Evolutionary conservation across 352 stramenopile genomes (phyloP).

Genomic region (Phytophthora capsici): DNA sequence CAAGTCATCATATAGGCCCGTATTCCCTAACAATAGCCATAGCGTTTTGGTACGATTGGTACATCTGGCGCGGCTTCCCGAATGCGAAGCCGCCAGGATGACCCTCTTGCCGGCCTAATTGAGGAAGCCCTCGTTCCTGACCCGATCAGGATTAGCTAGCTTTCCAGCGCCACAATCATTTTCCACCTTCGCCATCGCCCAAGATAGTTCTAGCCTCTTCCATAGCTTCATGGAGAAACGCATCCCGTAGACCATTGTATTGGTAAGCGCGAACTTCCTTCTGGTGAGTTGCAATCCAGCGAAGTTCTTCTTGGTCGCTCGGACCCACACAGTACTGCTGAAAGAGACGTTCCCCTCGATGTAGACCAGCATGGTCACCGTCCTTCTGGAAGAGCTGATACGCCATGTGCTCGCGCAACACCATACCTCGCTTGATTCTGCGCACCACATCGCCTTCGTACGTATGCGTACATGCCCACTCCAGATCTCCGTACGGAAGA

Average conservation of each 20-base stretch:
- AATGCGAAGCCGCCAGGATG: neutral
- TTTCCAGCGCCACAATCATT: no score
- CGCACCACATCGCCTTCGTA: neutral
- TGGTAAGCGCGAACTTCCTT: no score
- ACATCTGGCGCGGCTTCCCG: neutral
- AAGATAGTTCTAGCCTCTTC: no score
- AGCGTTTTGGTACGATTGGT: no score
- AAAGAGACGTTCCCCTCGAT: neutral
- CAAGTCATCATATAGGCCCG: neutral
- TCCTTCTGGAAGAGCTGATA: neutral
- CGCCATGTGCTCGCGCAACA: neutral
- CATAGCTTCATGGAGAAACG: no score
- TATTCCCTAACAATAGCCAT: neutral
- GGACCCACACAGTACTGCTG: neutral
- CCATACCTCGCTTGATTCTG: neutral
- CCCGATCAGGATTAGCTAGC: neutral
- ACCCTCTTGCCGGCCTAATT: neutral
- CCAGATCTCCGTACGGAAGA: conserved; percentile 2
- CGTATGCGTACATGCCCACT: conserved; percentile 10
- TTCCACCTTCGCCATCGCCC: no score
- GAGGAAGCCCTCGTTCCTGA: neutral
- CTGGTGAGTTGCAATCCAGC: no score
- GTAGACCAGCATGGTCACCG: neutral
- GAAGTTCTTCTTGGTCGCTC: no score
- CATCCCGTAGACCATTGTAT: no score